Evolutionary conservation across 2,329 filamentous ascomycete genomes (phyloP).

Genomic region (Ophiostoma perfectum): DNA sequence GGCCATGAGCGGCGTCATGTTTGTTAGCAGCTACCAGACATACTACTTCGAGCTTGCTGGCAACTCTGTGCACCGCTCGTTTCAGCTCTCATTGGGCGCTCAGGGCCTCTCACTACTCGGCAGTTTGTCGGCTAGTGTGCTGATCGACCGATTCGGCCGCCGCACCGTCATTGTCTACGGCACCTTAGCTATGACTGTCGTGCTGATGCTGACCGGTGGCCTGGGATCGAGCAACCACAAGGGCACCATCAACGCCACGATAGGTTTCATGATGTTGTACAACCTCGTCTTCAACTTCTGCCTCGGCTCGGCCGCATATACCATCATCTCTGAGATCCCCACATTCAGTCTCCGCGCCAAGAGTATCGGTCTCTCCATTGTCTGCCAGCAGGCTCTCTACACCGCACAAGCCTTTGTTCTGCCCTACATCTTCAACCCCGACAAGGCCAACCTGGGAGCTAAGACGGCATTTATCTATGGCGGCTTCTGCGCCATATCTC

Average conservation of each 20-base stretch:
- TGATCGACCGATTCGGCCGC: constrained; percentile 35
- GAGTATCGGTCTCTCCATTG: constrained; percentile 42
- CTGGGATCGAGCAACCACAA: constrained; percentile 43
- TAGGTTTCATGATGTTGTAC: constrained; percentile 41
- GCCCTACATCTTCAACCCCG: constrained; percentile 33
- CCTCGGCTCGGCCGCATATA: constrained; percentile 34
- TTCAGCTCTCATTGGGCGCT: constrained; percentile 42
- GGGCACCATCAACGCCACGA: constrained; percentile 32
- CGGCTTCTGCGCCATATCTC: constrained; percentile 29
- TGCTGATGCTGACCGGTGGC: constrained; percentile 44
- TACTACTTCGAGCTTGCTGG: constrained; percentile 41
- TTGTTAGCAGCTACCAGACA: constrained; percentile 59
- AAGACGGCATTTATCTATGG: constrained; percentile 38
- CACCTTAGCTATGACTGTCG: constrained; percentile 36
- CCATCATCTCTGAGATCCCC: constrained; percentile 30
- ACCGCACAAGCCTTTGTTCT: constrained; percentile 41
- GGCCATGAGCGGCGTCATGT: constrained; percentile 54
- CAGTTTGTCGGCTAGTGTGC: constrained; percentile 49
- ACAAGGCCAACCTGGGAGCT: constrained; percentile 32
- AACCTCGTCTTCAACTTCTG: constrained; percentile 48
- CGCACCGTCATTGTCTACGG: constrained; percentile 37
- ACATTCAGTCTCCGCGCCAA: constrained; percentile 43
- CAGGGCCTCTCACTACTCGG: constrained; percentile 48
- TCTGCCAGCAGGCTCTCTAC: constrained; percentile 38
- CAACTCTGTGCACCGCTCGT: constrained; percentile 34